A percentile compares a stretch with the other conserved stretches of the same genome.
These are phyloP conservation scores for Marasmius fiardii DNA, from an alignment of 1,284 basidiomycete species.

Conservation along the genomic window DNA sequence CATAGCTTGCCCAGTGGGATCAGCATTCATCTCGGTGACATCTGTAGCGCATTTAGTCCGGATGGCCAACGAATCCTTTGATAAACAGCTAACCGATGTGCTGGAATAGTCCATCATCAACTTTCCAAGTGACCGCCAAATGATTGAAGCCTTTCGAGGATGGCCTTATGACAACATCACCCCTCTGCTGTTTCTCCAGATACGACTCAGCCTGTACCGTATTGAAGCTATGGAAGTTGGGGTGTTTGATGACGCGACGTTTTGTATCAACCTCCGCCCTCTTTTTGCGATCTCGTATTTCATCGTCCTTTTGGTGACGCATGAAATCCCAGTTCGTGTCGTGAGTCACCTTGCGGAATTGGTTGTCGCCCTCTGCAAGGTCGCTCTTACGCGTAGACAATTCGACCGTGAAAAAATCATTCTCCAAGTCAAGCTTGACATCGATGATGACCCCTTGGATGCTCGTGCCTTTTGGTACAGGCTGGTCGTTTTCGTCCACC, in stretches of 20 bases:
- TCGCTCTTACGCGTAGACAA: conserved; percentile 77
- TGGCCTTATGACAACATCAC: conserved; percentile 94
- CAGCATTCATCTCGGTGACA: conserved; percentile 84
- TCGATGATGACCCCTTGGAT: conserved; percentile 81
- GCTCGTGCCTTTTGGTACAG: conserved; percentile 71
- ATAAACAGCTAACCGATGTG: conserved; percentile 75
- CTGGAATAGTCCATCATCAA: conserved; percentile 95
- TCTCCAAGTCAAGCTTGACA: conserved; percentile 60
- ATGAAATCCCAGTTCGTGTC: conserved; percentile 69
- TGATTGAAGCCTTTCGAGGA: conserved; percentile 94
- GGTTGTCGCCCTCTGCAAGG: conserved; percentile 61
- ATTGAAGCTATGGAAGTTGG: conserved; percentile 98
- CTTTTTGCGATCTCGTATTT: conserved; percentile 81
- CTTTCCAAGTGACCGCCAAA: conserved; percentile 98
- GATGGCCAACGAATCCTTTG: not conserved
- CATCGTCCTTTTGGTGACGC: conserved; percentile 67
- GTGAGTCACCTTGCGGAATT: conserved; percentile 61
- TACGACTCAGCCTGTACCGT: conserved; percentile 87
- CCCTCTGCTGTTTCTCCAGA: conserved; percentile 87
- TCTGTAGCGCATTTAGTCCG: conserved; percentile 45
- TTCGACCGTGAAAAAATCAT: conserved; percentile 69
- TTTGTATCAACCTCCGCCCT: conserved; percentile 73
- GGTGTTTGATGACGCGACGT: conserved; percentile 93
- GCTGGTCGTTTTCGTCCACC: conserved; percentile 45
- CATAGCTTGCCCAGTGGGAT: conserved; percentile 64